phyloP scores from a whole-genome alignment of 257 asterid genomes.

The Catharanthus roseus region DNA sequence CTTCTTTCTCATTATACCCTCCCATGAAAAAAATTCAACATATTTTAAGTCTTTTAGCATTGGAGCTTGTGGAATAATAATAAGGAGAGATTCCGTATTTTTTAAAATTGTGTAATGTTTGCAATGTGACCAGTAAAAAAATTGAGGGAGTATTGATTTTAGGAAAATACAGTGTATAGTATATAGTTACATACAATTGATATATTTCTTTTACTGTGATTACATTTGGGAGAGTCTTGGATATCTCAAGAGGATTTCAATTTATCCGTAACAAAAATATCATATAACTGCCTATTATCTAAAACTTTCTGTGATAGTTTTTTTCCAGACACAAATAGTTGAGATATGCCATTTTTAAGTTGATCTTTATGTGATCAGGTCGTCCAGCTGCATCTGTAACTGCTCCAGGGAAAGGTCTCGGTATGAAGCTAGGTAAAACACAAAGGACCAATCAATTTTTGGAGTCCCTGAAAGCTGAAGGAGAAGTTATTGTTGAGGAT shows the following conservation, averaged over 20 bases:
- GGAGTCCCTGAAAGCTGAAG: conserved; percentile 91
- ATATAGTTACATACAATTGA: background rate
- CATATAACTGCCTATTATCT: background rate
- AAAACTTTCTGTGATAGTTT: background rate
- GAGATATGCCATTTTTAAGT: background rate
- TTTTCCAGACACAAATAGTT: background rate
- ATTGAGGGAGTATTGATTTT: no score
- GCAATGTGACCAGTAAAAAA: no score
- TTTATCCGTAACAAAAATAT: background rate
- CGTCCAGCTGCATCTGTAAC: conserved; percentile 69
- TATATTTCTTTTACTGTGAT: background rate
- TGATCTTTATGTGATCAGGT: conserved; percentile 36
- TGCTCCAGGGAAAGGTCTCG: conserved; percentile 85
- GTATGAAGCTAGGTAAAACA: conserved; percentile 85
- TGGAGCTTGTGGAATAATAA: no score
- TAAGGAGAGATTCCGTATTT: no score
- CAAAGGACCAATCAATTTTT: conserved; percentile 76
- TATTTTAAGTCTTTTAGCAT: no score
- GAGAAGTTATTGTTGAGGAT: conserved; percentile 79
- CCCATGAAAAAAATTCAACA: no score
- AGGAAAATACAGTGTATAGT: background rate
- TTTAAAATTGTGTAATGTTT: no score
- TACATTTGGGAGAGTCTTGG: background rate
- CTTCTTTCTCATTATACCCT: no score
- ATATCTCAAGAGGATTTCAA: background rate